A percentile compares a stretch with the other conserved stretches of the same genome.
These are phyloP conservation scores for Microbotryum lychnidis-dioicae DNA, from an alignment of 1,284 basidiomycete genomes.

Conservation along the genomic window DNA sequence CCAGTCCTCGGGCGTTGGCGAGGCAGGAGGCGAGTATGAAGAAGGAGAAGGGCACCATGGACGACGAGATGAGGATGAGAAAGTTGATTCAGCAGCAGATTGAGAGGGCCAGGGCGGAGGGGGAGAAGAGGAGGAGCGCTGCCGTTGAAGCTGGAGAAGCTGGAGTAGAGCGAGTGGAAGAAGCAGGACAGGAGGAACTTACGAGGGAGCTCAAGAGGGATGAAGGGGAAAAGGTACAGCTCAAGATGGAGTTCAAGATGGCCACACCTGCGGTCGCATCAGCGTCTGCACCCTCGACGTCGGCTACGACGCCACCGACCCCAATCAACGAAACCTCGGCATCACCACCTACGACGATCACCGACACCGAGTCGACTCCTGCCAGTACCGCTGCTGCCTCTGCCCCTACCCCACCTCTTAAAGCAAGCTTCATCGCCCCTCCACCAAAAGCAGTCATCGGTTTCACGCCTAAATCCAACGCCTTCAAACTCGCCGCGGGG, in stretches of 20 bases:
- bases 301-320: conserved; percentile 34
- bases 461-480: conserved; percentile 49
- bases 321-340: too few species aligned
- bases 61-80: conserved; percentile 90
- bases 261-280: conserved; percentile 37
- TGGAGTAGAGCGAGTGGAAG: conserved; percentile 18
- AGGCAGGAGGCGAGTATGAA: conserved; percentile 74
- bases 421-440: conserved; percentile 40
- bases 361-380: conserved; percentile 22
- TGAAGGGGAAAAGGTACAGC: conserved; percentile 37
- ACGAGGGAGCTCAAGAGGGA: conserved; percentile 43
- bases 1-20: conserved; percentile 81
- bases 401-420: conserved; percentile 2
- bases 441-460: conserved; percentile 54
- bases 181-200: conserved; percentile 36
- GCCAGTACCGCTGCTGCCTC: conserved; percentile 24
- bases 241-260: conserved; percentile 40
- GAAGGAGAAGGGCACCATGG: conserved; percentile 82
- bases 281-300: conserved; percentile 10
- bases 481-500: conserved; percentile 41
- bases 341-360: conserved; percentile 17
- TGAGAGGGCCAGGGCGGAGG: conserved; percentile 57
- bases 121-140: conserved; percentile 37
- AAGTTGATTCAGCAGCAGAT: conserved; percentile 89
- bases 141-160: conserved; percentile 16